A percentile compares a stretch with the other conserved stretches of the same genome.
Evolutionary conservation across 768 basidiomycete genomes (phyloP).

Genomic region (Hericium erinaceus): DNA sequence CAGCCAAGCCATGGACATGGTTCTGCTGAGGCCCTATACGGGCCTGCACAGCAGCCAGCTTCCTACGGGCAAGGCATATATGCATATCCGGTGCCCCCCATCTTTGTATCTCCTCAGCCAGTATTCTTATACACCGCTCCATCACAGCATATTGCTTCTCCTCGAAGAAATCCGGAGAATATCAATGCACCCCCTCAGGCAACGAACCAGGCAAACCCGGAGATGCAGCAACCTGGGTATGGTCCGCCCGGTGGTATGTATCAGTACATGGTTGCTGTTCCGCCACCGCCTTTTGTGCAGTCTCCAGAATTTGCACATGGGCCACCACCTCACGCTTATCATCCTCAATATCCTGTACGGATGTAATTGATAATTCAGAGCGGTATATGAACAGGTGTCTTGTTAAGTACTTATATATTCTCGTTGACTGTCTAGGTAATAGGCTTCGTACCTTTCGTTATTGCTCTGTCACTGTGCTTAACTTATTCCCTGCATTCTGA

Average conservation of each 20-base stretch:
- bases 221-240: neutral
- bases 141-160: neutral
- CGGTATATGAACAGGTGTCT: no score
- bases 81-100: conserved; percentile 2
- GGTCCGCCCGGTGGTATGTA: neutral
- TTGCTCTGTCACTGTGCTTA: no score
- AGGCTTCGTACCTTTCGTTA: no score
- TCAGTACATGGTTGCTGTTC: conserved; percentile 8
- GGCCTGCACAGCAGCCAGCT: neutral
- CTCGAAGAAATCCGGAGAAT: neutral
- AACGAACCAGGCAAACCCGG: conserved; percentile 1
- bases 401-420: no score
- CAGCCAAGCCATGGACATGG: neutral
- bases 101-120: conserved; percentile 6
- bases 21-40: conserved; percentile 4
- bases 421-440: no score
- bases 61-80: neutral
- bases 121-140: conserved; percentile 8
- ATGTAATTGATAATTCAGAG: no score
- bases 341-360: neutral
- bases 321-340: neutral
- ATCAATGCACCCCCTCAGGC: conserved; percentile 1
- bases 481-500: no score
- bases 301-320: neutral
- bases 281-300: conserved; percentile 3